Conservation (phyloP, 2,329 filamentous ascomycete genomes). For the Fusarium equiseti region DNA sequence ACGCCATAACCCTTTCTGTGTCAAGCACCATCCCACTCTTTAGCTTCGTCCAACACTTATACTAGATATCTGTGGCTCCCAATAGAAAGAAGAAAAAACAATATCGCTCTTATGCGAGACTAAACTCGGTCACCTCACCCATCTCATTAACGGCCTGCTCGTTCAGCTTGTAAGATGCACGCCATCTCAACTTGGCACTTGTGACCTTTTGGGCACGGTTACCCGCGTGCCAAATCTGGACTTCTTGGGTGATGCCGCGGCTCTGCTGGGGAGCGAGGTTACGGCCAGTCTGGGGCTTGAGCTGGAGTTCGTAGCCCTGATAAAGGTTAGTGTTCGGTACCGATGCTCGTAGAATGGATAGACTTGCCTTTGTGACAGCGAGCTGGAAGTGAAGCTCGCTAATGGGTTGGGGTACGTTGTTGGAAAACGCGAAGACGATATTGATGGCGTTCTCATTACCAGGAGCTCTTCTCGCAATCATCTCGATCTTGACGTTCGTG, state of each 20-base stretch:
- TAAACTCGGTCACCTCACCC: conserved; percentile 85
- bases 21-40: conserved; percentile 1
- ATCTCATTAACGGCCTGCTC: conserved; percentile 78
- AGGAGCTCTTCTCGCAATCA: conserved; percentile 73
- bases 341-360: background rate
- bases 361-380: conserved; percentile 88
- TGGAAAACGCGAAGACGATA: conserved; percentile 85
- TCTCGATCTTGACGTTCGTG: conserved; percentile 77
- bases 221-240: conserved; percentile 80
- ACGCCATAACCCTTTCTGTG: background rate
- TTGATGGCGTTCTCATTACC: conserved; percentile 69
- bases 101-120: conserved; percentile 67
- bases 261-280: conserved; percentile 78
- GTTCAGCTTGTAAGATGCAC: conserved; percentile 81
- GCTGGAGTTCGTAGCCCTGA: conserved; percentile 82
- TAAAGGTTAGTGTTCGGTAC: conserved; percentile 10
- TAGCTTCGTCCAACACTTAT: background rate
- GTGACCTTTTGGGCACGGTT: conserved; percentile 76
- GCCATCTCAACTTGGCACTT: conserved; percentile 90
- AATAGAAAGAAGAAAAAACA: background rate
- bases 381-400: conserved; percentile 89
- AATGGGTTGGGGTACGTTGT: conserved; percentile 77
- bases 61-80: background rate
- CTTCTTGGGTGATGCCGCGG: conserved; percentile 82
- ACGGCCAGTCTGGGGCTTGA: conserved; percentile 88